Evolutionary conservation across 306 rosid species (phyloP), one percentile per base, ranked within the genome.

Genomic region (Sophora flavescens): DNA sequence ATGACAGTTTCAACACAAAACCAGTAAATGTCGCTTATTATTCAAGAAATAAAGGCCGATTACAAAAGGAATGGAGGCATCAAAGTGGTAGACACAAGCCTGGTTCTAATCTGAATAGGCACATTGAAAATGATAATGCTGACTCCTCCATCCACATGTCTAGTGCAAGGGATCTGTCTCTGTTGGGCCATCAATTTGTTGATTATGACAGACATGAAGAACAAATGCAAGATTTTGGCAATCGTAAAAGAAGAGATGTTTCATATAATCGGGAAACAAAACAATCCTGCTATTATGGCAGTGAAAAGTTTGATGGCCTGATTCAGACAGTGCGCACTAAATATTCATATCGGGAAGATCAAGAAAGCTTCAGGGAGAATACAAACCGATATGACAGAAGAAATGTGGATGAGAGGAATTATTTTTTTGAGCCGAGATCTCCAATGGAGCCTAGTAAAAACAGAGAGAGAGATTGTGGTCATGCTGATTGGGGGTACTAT

Each of bases 251-350:
- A 74, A 77, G 76, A 78, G 75, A 76, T 82, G 47, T 42, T 76
- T 66, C 89, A 50, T 78, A 66, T 80, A 66, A 72, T 57, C 69
- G 74, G 80, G 86, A 78, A 77, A 68, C 78, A 28, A 80, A 83
- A 64, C 82, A 57, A 41, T 83, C 85, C 63, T 64, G 47, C 76
- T 76, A 68, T 68, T 44, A 54, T 79, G 85, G 80, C 12, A 30
- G 74, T 50, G 88, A 81, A 78, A 81, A 16, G 80, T 66, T 75
- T 62, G 81, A 69, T 26, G 69, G 72, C 73, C 67, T 53, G 9
- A 50, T 36, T 70, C 80, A 68, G 16, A 52, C 33, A 15, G 51
- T 39, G 42, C 32, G 47, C 47, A 56, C 68, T 69, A 81, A 66
- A 59, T 73, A 81, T 80, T 54, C 50, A 36, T 47, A 63, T 57